Base-by-base conservation (phyloP, 176 grass and related monocot species). In the Cymbopogon citratus region DNA sequence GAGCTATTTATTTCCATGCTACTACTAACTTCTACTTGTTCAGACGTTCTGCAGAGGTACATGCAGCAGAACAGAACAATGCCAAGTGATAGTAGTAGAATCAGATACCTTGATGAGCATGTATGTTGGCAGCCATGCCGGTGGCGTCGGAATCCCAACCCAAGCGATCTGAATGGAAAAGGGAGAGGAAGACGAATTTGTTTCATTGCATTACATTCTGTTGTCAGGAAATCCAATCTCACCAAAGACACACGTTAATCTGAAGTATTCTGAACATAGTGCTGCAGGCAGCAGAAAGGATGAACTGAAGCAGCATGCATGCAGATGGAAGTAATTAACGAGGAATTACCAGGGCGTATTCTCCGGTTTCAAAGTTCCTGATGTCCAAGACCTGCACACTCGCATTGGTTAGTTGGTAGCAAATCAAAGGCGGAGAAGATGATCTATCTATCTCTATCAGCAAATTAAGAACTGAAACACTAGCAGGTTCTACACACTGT, bases 121-220 rank as follows among this genome's bases (percentile, higher is more conserved):
- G 83, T 94, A 85, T 27, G 94, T 94, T 7, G 94, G 94, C n/a
- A 97, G 49, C 94, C 94, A 97, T 52, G 94, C 92, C 16, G 94
- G 94, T 33, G 94, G 89, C 19, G 94, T 94, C 26, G 94, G 94
- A 43, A 97, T 94, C 24, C 92, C 94, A 6, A 97, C 94, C 94
- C 94, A 94, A 7, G 92, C 94, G n/a, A 97, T 90, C 94, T 97
- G 64, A 33, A 72, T 31, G 26, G 24, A 64, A n/a, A 21, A 52
- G 52, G n/a, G 52, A 59, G 21, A 43, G 10, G 49, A 16, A 69
- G 8, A 71, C 57, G 11, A 61, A 5, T 61, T 51, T 18, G 1
- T 59, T 12, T 43, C 10, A 36, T 36, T 36, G 4, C 16, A 51
- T 19, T 51, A 49, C 23, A 25, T 61, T 33, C 27, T 7, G n/a